Percentiles rank a stretch among this genome's conserved stretches.
Conservation (phyloP, 805 yeast species). For the Clavispora carvajalis region DNA sequence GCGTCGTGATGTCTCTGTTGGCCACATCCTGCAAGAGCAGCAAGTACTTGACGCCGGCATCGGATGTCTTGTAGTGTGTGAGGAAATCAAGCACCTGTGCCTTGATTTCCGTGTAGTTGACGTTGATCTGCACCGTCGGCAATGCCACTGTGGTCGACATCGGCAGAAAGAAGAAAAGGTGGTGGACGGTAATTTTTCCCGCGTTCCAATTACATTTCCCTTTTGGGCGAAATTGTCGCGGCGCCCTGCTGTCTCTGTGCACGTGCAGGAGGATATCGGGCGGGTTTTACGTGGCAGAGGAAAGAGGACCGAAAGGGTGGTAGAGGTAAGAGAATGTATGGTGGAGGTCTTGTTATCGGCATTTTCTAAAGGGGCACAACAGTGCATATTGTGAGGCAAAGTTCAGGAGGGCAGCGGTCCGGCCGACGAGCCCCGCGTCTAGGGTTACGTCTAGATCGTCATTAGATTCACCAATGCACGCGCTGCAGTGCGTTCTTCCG, state of each 20-base stretch:
- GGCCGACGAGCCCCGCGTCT: not conserved
- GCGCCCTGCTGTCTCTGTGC: not conserved
- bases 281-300: not conserved
- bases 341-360: too few species aligned
- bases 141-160: constrained; percentile 31
- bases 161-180: constrained; percentile 1
- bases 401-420: not conserved
- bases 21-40: constrained; percentile 70
- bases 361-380: not conserved
- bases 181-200: not conserved
- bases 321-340: not conserved
- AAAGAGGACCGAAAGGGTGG: not conserved
- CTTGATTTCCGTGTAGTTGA: constrained; percentile 66
- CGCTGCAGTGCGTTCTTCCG: constrained; percentile 51
- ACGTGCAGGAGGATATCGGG: not conserved
- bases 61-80: constrained; percentile 51
- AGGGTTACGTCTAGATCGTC: constrained; percentile 13
- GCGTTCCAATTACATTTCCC: constrained; percentile 10
- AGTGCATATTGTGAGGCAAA: not conserved
- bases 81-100: constrained; percentile 60
- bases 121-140: constrained; percentile 63
- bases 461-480: constrained; percentile 60
- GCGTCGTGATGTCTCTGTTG: constrained; percentile 68
- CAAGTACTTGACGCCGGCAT: constrained; percentile 54
- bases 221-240: constrained; percentile 10